Percentiles rank a stretch among this genome's conserved stretches.
Conservation (phyloP, 768 basidiomycete species). For the Mycena pura region DNA sequence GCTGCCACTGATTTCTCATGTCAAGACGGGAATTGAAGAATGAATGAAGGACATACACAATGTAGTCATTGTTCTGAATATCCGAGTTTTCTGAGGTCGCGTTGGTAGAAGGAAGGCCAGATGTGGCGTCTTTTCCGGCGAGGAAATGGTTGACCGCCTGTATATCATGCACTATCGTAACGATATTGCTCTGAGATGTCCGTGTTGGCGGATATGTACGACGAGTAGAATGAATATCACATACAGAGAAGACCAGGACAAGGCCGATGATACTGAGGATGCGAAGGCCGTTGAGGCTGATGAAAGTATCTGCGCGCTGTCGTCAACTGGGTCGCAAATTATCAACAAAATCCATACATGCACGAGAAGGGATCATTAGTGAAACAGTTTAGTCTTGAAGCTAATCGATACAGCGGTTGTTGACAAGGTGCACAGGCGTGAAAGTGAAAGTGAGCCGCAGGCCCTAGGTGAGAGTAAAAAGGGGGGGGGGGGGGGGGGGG, state of each 20-base stretch:
- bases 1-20: constrained; percentile 62
- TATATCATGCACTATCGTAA: constrained; percentile 75
- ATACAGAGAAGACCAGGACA: constrained; percentile 78
- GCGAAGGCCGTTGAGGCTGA: constrained; percentile 81
- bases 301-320: constrained; percentile 59
- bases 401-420: constrained; percentile 24
- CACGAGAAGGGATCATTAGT: constrained; percentile 51
- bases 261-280: constrained; percentile 81
- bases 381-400: constrained; percentile 8
- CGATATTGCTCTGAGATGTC: constrained; percentile 81
- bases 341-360: constrained; percentile 45
- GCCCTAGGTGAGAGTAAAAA: constrained; percentile 9
- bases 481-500: not conserved
- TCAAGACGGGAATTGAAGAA: constrained; percentile 2
- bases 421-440: constrained; percentile 24
- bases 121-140: constrained; percentile 41
- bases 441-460: constrained; percentile 19
- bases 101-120: constrained; percentile 31
- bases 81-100: constrained; percentile 37
- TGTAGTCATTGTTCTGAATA: constrained; percentile 72
- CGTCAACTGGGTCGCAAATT: not conserved
- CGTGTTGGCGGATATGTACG: too few species aligned
- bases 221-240: too few species aligned
- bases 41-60: constrained; percentile 57
- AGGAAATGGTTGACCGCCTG: constrained; percentile 75